Evolutionary conservation across 805 yeast species (phyloP).

Genomic region (Teunomyces gatunensis): DNA sequence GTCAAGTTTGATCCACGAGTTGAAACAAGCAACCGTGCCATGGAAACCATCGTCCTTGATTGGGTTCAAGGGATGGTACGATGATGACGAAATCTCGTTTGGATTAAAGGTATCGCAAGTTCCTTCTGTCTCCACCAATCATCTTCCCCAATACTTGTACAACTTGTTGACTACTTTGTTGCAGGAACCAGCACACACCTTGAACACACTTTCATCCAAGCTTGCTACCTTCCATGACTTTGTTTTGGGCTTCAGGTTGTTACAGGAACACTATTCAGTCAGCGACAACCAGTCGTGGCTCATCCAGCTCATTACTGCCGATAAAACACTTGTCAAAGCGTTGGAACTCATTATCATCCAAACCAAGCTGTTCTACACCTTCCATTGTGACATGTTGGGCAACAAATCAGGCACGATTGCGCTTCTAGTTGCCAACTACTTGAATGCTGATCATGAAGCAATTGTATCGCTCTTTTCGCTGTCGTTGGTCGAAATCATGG

Average conservation of each 20-base stretch:
- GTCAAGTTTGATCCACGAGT: slow-evolving; percentile 11
- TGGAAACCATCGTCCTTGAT: slow-evolving; percentile 29
- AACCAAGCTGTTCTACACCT: slow-evolving; percentile 6
- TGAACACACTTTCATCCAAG: not conserved
- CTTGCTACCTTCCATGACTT: slow-evolving; percentile 22
- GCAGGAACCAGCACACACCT: not conserved
- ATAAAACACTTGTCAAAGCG: slow-evolving; percentile 5
- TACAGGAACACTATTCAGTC: slow-evolving; percentile 16
- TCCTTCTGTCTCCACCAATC: not conserved
- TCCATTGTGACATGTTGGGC: slow-evolving; percentile 8
- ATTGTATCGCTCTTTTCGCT: slow-evolving; percentile 12
- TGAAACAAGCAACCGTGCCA: slow-evolving; percentile 13
- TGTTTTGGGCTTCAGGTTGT: slow-evolving; percentile 20
- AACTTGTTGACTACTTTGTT: not conserved
- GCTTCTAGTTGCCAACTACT: not conserved
- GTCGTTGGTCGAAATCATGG: slow-evolving; percentile 24
- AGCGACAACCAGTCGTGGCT: slow-evolving; percentile 15
- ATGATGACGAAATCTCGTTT: slow-evolving; percentile 14
- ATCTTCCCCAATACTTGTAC: not conserved
- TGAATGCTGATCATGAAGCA: not conserved
- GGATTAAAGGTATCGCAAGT: not conserved
- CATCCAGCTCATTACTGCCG: slow-evolving; percentile 8
- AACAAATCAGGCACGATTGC: not conserved
- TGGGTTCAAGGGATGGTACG: slow-evolving; percentile 35
- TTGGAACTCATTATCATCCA: slow-evolving; percentile 2